Evolutionary conservation across 192 early-diverging fungal genomes (phyloP).

Genomic region (Rhizoclosmatium globosum): DNA sequence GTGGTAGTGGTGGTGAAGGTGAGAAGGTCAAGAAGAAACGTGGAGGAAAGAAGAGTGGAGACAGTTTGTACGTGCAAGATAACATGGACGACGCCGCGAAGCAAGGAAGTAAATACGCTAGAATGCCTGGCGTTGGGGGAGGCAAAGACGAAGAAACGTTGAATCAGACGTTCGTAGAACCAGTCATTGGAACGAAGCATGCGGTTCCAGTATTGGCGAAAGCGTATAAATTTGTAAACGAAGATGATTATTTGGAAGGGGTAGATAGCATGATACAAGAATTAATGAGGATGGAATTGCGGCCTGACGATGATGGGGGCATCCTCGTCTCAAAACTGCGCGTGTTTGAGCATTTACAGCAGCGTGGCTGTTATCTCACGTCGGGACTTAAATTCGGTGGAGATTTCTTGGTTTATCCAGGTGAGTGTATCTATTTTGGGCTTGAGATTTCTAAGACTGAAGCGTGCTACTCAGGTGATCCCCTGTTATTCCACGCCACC

Average conservation of each 20-base stretch:
- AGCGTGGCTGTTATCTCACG: conserved; percentile 71
- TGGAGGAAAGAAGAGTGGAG: no score
- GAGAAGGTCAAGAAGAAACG: background rate
- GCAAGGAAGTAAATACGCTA: background rate
- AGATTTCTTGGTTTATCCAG: conserved; percentile 84
- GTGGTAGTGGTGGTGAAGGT: background rate
- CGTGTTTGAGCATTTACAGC: conserved; percentile 73
- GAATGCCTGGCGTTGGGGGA: background rate
- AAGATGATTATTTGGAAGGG: background rate
- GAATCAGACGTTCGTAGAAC: background rate
- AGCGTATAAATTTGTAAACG: background rate
- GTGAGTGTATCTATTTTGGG: conserved; percentile 14
- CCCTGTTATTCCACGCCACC: conserved; percentile 8
- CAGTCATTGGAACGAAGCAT: background rate
- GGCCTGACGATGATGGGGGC: background rate
- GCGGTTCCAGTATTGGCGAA: background rate
- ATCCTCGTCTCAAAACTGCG: conserved; percentile 26
- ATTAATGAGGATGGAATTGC: background rate
- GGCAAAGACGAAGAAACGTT: background rate
- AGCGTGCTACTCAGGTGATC: conserved; percentile 67
- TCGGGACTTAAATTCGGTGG: conserved; percentile 86
- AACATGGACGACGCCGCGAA: background rate
- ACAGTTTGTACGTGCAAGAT: background rate
- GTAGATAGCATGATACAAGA: background rate
- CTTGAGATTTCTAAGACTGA: background rate